Evolutionary conservation across 1,284 basidiomycete genomes (phyloP), one percentile per base, ranked within the genome.

Genomic region (Ustilago esculenta): DNA sequence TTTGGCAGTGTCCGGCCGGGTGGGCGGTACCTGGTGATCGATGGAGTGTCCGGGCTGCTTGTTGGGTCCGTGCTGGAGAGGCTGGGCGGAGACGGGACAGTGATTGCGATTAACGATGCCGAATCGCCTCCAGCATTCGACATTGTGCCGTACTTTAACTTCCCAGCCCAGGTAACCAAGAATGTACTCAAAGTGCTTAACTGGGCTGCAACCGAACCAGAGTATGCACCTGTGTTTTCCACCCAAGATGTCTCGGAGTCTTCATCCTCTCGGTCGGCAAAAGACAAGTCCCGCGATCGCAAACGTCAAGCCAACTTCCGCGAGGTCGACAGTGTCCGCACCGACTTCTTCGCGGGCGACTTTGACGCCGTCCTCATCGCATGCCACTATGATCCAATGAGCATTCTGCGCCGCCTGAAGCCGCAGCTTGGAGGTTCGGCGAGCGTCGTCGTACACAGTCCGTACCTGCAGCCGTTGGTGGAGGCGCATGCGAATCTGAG

Each of bases 51-150:
- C 20, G 81, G 82, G 0, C 92, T 96, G 2, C 81, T 98, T n/a
- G 83, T 96, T 2, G 91, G 94, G 0, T 88, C 92, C 0, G 90
- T 90, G 3, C 81, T 98, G 15, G 92, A 95, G 67, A 18, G 66
- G 20, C 35, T 72, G 21, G 90, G 90, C 30, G 84, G 92, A 30
- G 84, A 89, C 74, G 94, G 94, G 5, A 87, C 88, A 47, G 84
- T 98, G 18, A 85, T 97, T 55, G 88, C 91, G 3, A 89, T 98
- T 76, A 92, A 90, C 75, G 92, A 96, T 71, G 88, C 90, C 29
- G 95, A 98, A 77, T 92, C 91, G 3, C 94, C 95, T 6, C 95
- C 96, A 10, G 90, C 92, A 32, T 93, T 94, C 81, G 92, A 92
- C 33, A 87, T 94, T 18, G 83, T 95, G 79, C 85, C 86, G 2